phyloP scores from a whole-genome alignment of 2,329 filamentous ascomycete genomes.

The Chaetoscypha palmicola region DNA sequence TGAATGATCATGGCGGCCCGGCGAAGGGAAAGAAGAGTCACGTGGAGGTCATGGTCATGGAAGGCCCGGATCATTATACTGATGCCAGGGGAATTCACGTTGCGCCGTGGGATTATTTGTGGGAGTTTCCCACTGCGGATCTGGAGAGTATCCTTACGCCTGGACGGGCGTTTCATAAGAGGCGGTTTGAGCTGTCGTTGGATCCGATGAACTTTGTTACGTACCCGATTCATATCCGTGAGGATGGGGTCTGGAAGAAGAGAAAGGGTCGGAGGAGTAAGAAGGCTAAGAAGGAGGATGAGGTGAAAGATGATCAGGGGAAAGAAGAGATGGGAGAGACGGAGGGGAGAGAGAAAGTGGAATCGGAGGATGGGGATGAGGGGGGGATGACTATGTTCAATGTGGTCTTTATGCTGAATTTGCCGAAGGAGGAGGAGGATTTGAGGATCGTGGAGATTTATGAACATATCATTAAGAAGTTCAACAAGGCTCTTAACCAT shows the following conservation, averaged over 20 bases:
- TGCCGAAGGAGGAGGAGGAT: slow-evolving; percentile 71
- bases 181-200: slow-evolving; percentile 72
- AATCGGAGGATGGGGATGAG: slow-evolving; percentile 25
- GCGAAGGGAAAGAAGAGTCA: slow-evolving; percentile 14
- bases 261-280: slow-evolving; percentile 36
- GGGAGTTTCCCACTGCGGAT: slow-evolving; percentile 68
- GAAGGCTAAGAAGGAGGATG: slow-evolving; percentile 30
- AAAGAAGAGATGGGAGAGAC: slow-evolving; percentile 24
- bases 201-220: slow-evolving; percentile 76
- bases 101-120: slow-evolving; percentile 64
- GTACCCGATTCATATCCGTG: slow-evolving; percentile 74
- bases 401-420: slow-evolving; percentile 83
- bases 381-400: slow-evolving; percentile 88
- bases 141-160: slow-evolving; percentile 77
- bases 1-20: slow-evolving; percentile 8
- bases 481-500: slow-evolving; percentile 87
- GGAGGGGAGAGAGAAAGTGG: no score
- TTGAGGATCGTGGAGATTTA: slow-evolving; percentile 72
- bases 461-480: slow-evolving; percentile 81
- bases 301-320: slow-evolving; percentile 7
- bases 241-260: slow-evolving; percentile 71
- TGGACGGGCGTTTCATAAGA: slow-evolving; percentile 69
- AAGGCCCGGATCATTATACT: slow-evolving; percentile 39
- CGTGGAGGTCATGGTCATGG: slow-evolving; percentile 16
- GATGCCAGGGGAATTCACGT: slow-evolving; percentile 50